Base-by-base conservation (phyloP, 2,329 filamentous ascomycete species). In the Hortaea sp. region DNA sequence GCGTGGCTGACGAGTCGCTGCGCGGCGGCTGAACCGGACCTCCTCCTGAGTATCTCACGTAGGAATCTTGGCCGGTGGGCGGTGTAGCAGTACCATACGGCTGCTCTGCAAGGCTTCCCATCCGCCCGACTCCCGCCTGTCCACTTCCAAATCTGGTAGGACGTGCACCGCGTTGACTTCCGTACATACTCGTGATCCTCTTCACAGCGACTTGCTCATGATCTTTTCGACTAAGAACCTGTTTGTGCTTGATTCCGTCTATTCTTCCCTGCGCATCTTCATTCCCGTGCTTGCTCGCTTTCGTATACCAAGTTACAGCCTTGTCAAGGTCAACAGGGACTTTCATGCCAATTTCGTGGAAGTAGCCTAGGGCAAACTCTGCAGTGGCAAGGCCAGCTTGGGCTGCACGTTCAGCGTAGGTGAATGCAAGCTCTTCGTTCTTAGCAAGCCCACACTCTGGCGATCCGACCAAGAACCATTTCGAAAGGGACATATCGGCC, bases 401-500 rank as follows among this genome's bases (percentile, higher is more conserved):
- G 6, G 92, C 90, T 7, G 92, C 92, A 54, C 90, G 79, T 57
- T 90, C 80, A 1, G 92, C 92, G 61, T 95, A 97, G 43, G 81
- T 84, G 67, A 86, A 98, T 5, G 92, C 90, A 42, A 97, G 71
- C 62, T 90, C 85, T 66, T 98, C 92, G 59, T 95, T 97, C 74
- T 97, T 97, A 49, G 86, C 79, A 61, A 98, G 95, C 5, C 94
- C 76, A 20, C 84, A 84, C 55, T 97, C 90, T 20, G 20, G 20
- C 54, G 92, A 89, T 2, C 92, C 92, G 60, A 94, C 97, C 29
- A 98, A 75, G 63, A 97, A 98, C 92, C 92, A 98, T 66, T 95
- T 92, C 67, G 90, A 97, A 50, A 98, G 88, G 29, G 90, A 88
- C 68, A 98, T 85, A 49, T 95, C 88, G 0, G 90, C 92, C 64